Base-by-base conservation (phyloP, 371 early-diverging fungal species). In the Actinomucor elegans region DNA sequence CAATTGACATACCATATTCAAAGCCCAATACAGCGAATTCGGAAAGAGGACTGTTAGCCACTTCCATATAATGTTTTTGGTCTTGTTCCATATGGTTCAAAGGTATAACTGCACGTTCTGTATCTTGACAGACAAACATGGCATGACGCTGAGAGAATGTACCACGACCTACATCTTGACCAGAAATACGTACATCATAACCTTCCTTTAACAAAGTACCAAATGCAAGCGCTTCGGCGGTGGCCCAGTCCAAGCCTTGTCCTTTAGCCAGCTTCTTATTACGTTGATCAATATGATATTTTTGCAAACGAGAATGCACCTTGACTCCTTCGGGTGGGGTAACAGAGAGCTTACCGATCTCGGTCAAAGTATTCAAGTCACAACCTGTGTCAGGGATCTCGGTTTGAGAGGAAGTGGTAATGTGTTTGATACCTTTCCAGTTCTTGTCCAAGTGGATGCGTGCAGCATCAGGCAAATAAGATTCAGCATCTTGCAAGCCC, bases 111-210 rank as follows among this genome's bases (percentile, higher is more conserved):
- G 86, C 83, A 18, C 76, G 74, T 51, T 94, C 95, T 4, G 85
- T 84, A 0, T 87, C 75, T 61, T 91, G 91, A 64, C 88, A 89
- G 15, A 92, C 92, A 51, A 94, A 77, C 90, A 94, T 92, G 33
- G 87, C 94, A 67, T 98, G 98, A 15, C 98, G 89, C 61, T 98
- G 98, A 23, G 93, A 93, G 68, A 98, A 98, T 0, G 98, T 98
- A 18, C 98, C 98, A 48, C 98, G 90, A 1, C 96, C 98, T 4
- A 98, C 98, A 73, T 98, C 98, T 64, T 98, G 98, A 2, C 98
- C 98, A 29, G 92, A 92, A 38, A 98, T 89, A 37, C 98, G 87
- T 4, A 96, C 94, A 71, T 85, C 83, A 61, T 81, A 79, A 0
- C 92, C 94, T 57, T 97, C 92, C 29, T 80, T 59, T 24, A 98